These are phyloP conservation scores for Kentomonas sorsogonicus DNA, from an alignment of 208 protist species.

Conservation along the genomic window DNA sequence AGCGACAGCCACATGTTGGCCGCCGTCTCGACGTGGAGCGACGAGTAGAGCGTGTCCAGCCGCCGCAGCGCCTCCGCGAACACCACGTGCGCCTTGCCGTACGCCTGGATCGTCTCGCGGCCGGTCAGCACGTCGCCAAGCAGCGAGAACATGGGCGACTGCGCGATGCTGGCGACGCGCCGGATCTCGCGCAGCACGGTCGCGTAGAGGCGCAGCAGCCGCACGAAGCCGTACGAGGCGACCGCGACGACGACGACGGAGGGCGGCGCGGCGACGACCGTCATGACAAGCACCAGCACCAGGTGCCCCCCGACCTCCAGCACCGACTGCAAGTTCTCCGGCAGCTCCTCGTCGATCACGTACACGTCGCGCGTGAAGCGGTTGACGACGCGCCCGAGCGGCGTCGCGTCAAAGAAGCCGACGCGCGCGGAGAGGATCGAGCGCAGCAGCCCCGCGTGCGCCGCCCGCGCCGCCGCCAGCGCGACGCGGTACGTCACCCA, in stretches of 20 bases:
- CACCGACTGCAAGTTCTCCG: constrained; percentile 29
- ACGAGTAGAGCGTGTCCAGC: constrained; percentile 45
- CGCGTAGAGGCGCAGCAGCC: constrained; percentile 85
- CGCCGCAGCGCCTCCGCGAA: constrained; percentile 23
- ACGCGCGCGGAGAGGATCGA: constrained; percentile 36
- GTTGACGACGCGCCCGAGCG: constrained; percentile 71
- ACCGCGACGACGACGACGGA: constrained; percentile 31
- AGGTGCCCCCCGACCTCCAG: constrained; percentile 10
- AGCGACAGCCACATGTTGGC: constrained; percentile 82
- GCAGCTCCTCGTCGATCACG: constrained; percentile 69
- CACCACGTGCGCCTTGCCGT: constrained; percentile 25
- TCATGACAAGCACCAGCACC: constrained; percentile 22
- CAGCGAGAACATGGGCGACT: constrained; percentile 90
- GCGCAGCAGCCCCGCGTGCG: constrained; percentile 53
- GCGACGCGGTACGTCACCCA: constrained; percentile 18
- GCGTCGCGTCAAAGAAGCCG: constrained; percentile 50
- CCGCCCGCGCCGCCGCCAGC: constrained; percentile 22
- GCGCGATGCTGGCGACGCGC: constrained; percentile 75
- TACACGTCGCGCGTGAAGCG: constrained; percentile 75
- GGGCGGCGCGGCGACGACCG: constrained; percentile 13
- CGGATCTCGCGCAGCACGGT: constrained; percentile 79
- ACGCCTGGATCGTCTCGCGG: constrained; percentile 79
- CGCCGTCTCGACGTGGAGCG: constrained; percentile 37
- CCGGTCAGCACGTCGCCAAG: constrained; percentile 89
- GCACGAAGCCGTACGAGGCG: constrained; percentile 46